Evolutionary conservation across 1,284 basidiomycete genomes (phyloP), one percentile per base, ranked within the genome.

Genomic region (Cryptococcus hybrid): DNA sequence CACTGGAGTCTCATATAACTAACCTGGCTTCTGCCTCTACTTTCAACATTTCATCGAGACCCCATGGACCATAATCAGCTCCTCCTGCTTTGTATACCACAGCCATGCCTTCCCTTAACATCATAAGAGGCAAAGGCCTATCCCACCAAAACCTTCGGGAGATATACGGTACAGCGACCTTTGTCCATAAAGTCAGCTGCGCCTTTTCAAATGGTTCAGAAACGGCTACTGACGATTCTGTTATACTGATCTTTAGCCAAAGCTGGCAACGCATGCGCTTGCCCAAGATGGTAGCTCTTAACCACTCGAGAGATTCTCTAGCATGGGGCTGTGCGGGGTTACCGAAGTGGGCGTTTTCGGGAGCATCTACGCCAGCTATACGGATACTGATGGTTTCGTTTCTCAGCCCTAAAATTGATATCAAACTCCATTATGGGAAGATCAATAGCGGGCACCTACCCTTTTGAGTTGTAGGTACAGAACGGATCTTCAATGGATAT

Each of bases 341-440:
- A 18, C 91, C 91, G 63, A 91, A 94, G 73, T 94, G 89, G 0
- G 85, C 81, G 9, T 80, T 83, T 81, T 95, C 92, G 0, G 92
- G 92, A 1, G 92, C 92, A 72, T 96, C 92, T 8, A 92, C 85
- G 0, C 89, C 92, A 7, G 88, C 89, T 49, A 95, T 84, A 30
- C 92, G 85, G 47, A 96, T 86, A 66, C 88, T 86, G 15, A 95
- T 81, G 0, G 91, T 94, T 65, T 89, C 79, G 60, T 87, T 83
- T 70, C 84, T 87, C 51, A 92, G 79, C 0, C 84, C 89, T 89
- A 61, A 11, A 50, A 30, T 30, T 44, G 8, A 39, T 37, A 37
- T 34, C 24, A 45, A 30, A 11, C 18, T 9, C 11, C n/a, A 39
- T 42, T 15, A 34, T n/a, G 15, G 37, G 18, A 18, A 5, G 15